Conservation (phyloP, 352 stramenopile species). For the Globisporangium emineosum region DNA sequence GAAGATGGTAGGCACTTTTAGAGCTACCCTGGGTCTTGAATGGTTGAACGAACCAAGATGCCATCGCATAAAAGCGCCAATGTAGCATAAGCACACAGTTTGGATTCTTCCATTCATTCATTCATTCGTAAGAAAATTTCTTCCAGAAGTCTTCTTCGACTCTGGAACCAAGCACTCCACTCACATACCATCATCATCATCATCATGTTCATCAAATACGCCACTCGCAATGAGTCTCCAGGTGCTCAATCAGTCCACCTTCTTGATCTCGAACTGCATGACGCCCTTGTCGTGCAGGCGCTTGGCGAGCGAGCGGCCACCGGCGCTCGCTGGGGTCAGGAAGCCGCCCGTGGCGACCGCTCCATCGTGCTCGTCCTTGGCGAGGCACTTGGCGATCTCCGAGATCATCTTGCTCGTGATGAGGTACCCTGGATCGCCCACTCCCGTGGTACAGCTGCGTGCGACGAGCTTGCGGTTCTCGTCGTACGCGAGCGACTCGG, state of each 20-base stretch:
- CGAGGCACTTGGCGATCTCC: slow-evolving; percentile 39
- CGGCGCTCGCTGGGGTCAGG: slow-evolving; percentile 36
- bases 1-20: too few species aligned
- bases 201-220: neutral
- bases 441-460: slow-evolving; percentile 16
- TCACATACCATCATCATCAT: too few species aligned
- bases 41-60: too few species aligned
- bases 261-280: slow-evolving; percentile 30
- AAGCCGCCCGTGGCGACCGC: slow-evolving; percentile 28
- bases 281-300: slow-evolving; percentile 37
- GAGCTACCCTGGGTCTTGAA: too few species aligned
- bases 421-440: slow-evolving; percentile 38
- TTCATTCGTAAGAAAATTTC: neutral
- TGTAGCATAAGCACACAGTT: neutral
- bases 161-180: neutral
- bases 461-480: slow-evolving; percentile 26
- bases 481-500: slow-evolving; percentile 40
- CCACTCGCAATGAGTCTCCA: neutral
- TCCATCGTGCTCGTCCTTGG: slow-evolving; percentile 27
- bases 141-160: neutral
- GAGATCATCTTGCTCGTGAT: slow-evolving; percentile 40
- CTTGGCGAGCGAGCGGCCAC: slow-evolving; percentile 31
- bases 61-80: neutral
- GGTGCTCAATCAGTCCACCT: slow-evolving; percentile 1
- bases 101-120: neutral